Evolutionary conservation across 2,329 filamentous ascomycete genomes (phyloP).

Genomic region (Beauveria pseudobassiana): DNA sequence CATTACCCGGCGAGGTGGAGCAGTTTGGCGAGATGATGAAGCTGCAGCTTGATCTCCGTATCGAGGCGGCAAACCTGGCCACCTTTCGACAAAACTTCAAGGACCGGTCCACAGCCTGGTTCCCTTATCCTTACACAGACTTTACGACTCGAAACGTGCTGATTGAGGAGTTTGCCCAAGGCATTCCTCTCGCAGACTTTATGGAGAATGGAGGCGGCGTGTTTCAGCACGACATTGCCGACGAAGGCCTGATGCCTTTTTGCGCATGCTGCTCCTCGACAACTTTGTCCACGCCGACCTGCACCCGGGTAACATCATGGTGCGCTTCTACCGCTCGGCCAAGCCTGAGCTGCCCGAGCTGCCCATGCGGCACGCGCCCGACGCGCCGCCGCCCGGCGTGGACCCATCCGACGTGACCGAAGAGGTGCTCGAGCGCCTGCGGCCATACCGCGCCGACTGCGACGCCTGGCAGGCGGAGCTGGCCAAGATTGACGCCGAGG

Average conservation of each 20-base stretch:
- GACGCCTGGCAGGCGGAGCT: conserved; percentile 69
- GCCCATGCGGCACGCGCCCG: conserved; percentile 19
- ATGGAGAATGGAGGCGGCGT: conserved; percentile 85
- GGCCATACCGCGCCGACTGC: conserved; percentile 59
- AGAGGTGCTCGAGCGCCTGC: conserved; percentile 70
- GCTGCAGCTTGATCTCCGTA: conserved; percentile 89
- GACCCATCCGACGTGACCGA: conserved; percentile 73
- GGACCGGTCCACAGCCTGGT: conserved; percentile 86
- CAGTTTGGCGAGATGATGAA: conserved; percentile 99
- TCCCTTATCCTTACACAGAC: conserved; percentile 86
- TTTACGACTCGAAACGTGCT: conserved; percentile 89
- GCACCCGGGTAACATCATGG: conserved; percentile 98
- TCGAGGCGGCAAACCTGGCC: conserved; percentile 84
- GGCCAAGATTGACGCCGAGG: conserved; percentile 70
- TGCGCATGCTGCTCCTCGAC: conserved; percentile 93
- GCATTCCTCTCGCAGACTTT: conserved; percentile 85
- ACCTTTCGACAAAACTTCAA: conserved; percentile 88
- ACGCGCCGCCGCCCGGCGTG: conserved; percentile 30
- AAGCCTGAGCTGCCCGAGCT: conserved; percentile 52
- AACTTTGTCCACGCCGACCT: conserved; percentile 97
- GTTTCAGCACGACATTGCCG: conserved; percentile 89
- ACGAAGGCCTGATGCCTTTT: conserved; percentile 89
- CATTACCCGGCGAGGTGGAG: conserved; percentile 83
- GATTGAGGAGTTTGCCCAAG: conserved; percentile 92
- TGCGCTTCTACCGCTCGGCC: conserved; percentile 86